Percentiles rank a stretch among this genome's conserved stretches.
Conservation (phyloP, 2,329 filamentous ascomycete genomes). For the Xylariaceae sp. region DNA sequence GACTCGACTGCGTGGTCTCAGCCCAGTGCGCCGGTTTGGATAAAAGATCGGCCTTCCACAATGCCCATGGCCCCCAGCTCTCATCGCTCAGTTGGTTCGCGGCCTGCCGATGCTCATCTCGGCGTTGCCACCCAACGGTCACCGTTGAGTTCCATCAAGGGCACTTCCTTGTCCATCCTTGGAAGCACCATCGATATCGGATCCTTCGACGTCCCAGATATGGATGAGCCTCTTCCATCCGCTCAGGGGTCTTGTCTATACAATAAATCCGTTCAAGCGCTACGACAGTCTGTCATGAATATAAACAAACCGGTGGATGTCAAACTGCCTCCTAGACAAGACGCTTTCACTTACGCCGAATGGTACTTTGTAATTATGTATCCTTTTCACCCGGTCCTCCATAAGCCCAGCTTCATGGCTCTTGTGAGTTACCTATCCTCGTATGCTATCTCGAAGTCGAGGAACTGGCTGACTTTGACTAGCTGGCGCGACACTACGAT, state of each 20-base stretch:
- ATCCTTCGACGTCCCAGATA: slow-evolving; percentile 63
- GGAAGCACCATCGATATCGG: slow-evolving; percentile 77
- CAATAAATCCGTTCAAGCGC: slow-evolving; percentile 69
- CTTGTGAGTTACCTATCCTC: slow-evolving; percentile 48
- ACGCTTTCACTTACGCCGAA: slow-evolving; percentile 64
- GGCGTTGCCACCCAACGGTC: slow-evolving; percentile 61
- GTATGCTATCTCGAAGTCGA: neutral
- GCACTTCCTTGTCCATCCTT: slow-evolving; percentile 71
- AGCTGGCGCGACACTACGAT: slow-evolving; percentile 66
- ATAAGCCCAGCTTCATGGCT: slow-evolving; percentile 67
- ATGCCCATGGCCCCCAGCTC: slow-evolving; percentile 27
- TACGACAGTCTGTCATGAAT: slow-evolving; percentile 62
- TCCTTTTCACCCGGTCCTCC: slow-evolving; percentile 70
- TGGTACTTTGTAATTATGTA: slow-evolving; percentile 74
- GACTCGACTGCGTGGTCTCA: slow-evolving; percentile 35
- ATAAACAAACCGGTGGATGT: slow-evolving; percentile 54
- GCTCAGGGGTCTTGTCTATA: slow-evolving; percentile 47
- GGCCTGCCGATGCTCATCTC: slow-evolving; percentile 59
- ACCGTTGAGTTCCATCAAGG: slow-evolving; percentile 68
- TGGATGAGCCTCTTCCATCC: slow-evolving; percentile 54
- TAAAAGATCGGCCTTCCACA: slow-evolving; percentile 27
- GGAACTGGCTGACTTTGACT: slow-evolving; percentile 25
- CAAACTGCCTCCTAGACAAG: slow-evolving; percentile 58
- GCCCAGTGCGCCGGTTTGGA: slow-evolving; percentile 36
- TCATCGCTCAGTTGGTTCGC: slow-evolving; percentile 36